Base-by-base conservation (phyloP, 495 filamentous ascomycete species). In the Parathielavia appendiculata region DNA sequence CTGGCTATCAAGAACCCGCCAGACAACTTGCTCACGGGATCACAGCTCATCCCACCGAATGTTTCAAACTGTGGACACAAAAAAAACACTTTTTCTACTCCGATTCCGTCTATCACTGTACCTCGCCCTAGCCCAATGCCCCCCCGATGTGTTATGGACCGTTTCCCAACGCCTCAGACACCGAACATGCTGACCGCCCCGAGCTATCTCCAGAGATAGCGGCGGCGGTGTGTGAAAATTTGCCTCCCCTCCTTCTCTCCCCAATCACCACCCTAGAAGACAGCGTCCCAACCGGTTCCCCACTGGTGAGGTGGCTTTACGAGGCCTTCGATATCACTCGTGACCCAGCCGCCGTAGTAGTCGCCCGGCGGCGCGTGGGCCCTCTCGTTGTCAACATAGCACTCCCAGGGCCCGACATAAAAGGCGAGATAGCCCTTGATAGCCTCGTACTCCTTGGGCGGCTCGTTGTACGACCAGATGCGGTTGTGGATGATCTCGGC, bases 291-390 rank as follows among this genome's bases (percentile, higher is more conserved):
- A 16, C 50, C 57, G 2, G 57, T 54, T 4, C 73, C 79, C 57
- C 71, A 73, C 40, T 74, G 75, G 38, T 58, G 60, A 38, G 55
- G 51, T 5, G 78, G 79, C 69, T 83, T 83, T 13, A 81, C 72
- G 3, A 71, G 70, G 23, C 80, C 79, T 63, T 80, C 77, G 58
- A 84, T 73, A 43, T 84, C 80, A 58, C 71, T 74, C 30, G 80
- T 83, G 49, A 79, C 71, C 81, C 81, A 84, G 4, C 81, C 81
- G 43, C 79, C 81, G 64, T 83, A 83, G 58, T 80, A 84, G 61
- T 83, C 81, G 32, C 81, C 79, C 26, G 76, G 79, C 67, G 82
- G 81, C 30, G 80, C 61, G 65, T 75, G 69, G 32, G 81, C 81
- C 50, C 74, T 69, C 69, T 84, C 81, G n/a, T 80, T 81, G 70